Evolutionary conservation across 2,329 filamentous ascomycete genomes (phyloP), one percentile per base, ranked within the genome.

Genomic region (Colletotrichum truncatum): DNA sequence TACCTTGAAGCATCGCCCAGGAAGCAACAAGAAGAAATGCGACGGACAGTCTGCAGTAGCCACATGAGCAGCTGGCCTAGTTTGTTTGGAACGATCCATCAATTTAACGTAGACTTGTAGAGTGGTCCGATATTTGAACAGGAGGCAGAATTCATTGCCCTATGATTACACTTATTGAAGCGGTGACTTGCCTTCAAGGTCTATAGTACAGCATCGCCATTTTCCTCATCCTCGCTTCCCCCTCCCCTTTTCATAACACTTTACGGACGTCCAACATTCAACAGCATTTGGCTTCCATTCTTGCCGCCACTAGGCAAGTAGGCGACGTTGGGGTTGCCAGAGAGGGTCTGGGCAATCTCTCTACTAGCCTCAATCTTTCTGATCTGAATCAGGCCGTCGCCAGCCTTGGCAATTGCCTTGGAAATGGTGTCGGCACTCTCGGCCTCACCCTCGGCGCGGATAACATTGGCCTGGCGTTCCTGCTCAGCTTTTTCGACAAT

Each of bases 401-500:
- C 96, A 64, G 89, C 88, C 89, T 97, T 98, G 71, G 93, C 90
- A 72, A 99, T 94, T 18, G 95, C 95, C 84, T 91, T 96, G 81
- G 89, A 91, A 78, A 99, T 98, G 69, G 94, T 97, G 59, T 99
- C 96, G 51, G 96, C 96, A 74, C 91, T 93, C 87, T 98, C 95
- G 71, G 95, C 95, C 82, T 99, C 96, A 77, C 96, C 96, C 87
- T 99, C 96, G 55, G 96, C 96, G 61, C 96, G 89, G 80, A 99
- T 99, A 75, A 99, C 96, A 82, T 96, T 98, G 73, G 96, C 96
- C 84, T 99, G 96, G 74, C 96, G 88, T 85, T 99, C 96, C 85
- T 99, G 96, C 87, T 99, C 96, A 67, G 96, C 96, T 80, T 93
- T 93, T 87, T 99, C 96, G 78, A 99, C 96, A 72, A 99, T 97